Evolutionary conservation across 1,284 basidiomycete genomes (phyloP), one percentile per base, ranked within the genome.

Genomic region (Ceratobasidium sp.): DNA sequence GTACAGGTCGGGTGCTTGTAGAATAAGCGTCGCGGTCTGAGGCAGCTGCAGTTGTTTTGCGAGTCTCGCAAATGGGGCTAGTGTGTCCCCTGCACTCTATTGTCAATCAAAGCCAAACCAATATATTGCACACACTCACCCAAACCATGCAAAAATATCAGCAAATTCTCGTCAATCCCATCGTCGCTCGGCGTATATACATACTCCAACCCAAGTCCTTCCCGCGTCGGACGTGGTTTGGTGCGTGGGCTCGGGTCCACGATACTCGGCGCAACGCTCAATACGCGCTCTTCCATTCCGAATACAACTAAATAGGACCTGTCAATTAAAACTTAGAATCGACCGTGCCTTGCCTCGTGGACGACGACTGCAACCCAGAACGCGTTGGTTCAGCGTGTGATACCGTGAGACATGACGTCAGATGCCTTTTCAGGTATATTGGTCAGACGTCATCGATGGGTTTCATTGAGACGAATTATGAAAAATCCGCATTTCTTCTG

Each of bases 141-240:
- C 36, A 97, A 85, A 0, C 95, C 95, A 76, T 97, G 95, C 21
- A 97, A 84, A 64, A 97, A 84, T 73, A 97, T 85, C 36, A 97
- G 80, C 30, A 97, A 80, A 79, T 97, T 97, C 78, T 93, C 90
- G 77, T 97, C 94, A 16, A 88, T 91, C 30, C 92, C 92, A 78
- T 93, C 91, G 73, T 89, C 86, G 74, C 91, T 92, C 12, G 89
- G 82, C 18, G 80, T 75, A 78, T 93, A 95, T 9, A 81, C 82
- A 79, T 90, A 91, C 30, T 86, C 85, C 14, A 87, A 83, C 3
- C 85, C 81, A 41, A 91, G 83, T 16, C 79, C 79, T 12, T 81
- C 79, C 1, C 79, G 74, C 58, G 82, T 82, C 0, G 91, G 91
- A 2, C 80, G 71, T 1, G 82, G 82, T 79, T 91, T 92, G 34